Base-by-base conservation (phyloP, 1,139 yeast genomes). In the Zygosaccharomyces sapae region DNA sequence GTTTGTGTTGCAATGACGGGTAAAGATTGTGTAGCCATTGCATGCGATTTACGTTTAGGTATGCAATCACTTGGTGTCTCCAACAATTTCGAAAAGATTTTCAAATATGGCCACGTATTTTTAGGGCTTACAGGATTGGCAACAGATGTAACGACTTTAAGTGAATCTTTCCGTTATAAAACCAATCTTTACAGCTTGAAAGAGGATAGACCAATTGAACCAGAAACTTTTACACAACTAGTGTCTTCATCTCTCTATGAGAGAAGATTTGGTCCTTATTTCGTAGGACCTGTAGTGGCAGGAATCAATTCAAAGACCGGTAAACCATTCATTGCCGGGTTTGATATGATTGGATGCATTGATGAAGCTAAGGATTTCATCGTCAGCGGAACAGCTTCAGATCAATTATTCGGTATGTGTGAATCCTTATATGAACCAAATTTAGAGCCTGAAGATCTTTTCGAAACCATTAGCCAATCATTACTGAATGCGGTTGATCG, bases 1-100 rank as follows among this genome's bases (percentile, higher is more conserved):
- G 79, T 96, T 51, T 96, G 96, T 51, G 95, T 94, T 36, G 98
- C 98, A 57, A 94, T 94, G 99, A 84, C 85, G 22, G 99, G 99
- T 58, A 90, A 94, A 66, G 97, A 89, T 60, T 94, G 99, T 72
- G 89, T 94, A 51, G 98, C 98, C 41, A 90, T 94, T 61, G 99
- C 97, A 12, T 83, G 94, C 61, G 99, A 94, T 70, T 74, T 92
- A 63, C 82, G 98, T 63, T 75, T 94, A 55, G 99, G 99, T 30
- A 82, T 82, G 67, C 98, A 92, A 69, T 87, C 97, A 5, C 76
- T 92, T 38, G 97, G 97, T 48, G 82, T 94, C 46, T 76, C 96
- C 44, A 89, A 89, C 68, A 84, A 89, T 64, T 94, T 94, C 67
- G 97, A 92, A 64, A 92, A 92, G 73, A 76, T 94, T 54, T 89